Base-by-base conservation (phyloP, 2,329 filamentous ascomycete genomes). In the Elsinoe perseae region DNA sequence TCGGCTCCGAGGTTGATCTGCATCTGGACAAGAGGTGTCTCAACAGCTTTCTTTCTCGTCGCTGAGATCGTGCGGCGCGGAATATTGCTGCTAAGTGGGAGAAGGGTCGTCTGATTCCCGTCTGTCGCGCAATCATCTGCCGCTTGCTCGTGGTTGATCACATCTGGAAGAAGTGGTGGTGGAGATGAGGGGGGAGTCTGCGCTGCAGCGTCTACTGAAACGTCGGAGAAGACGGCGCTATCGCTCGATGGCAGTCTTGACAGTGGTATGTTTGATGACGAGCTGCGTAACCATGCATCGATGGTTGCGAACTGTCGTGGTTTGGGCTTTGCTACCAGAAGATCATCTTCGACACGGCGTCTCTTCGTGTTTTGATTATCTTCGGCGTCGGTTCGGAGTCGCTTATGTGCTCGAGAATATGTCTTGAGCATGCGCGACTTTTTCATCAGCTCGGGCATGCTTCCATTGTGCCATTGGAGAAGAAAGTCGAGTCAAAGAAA, bases 1-100 rank as follows among this genome's bases (percentile, higher is more conserved):
- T 79, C 75, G 36, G 74, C 72, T 2, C 80, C 81, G 10, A 84
- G 71, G 62, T 82, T 80, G 58, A 85, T 75, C 62, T 82, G 79
- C 73, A 81, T 81, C 64, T 85, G 82, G 50, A 77, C 77, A 58
- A 83, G 64, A 25, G 66, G 65, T 21, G 28, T 14, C 28, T 52
- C 48, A 9, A 18, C 59, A 57, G 14, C 55, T 30, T 57, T 62
- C 34, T 65, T 69, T 40, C 54, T 18, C 61, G 56, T 25, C 4
- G 48, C 16, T n/a, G 30, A 2, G 18, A 12, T 38, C 2, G 48
- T 2, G 9, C 8, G 7, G 44, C 44, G 44, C 44, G 18, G 44
- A 16, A 50, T 10, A 10, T 50, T 50, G 44, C 8, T 50, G 44
- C 44, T 50, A n/a, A 50, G 14, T 4, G 44, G 25, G 4, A 18